Percentiles rank a stretch among this genome's conserved stretches.
Evolutionary conservation across 495 filamentous ascomycete genomes (phyloP).

Genomic region (Aspergillus ostianus): DNA sequence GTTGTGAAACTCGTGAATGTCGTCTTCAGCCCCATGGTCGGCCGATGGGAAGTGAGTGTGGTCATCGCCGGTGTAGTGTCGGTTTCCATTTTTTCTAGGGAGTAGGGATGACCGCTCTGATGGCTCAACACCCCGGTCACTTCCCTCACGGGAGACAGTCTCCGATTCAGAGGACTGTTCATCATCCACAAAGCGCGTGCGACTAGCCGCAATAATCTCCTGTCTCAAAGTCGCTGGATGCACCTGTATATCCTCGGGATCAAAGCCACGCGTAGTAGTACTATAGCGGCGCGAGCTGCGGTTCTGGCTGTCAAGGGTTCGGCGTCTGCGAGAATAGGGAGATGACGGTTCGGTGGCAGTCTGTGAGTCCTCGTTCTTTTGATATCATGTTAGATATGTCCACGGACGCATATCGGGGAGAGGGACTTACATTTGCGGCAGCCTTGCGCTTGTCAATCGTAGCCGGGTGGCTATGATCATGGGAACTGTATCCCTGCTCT

Average conservation of each 20-base stretch:
- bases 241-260: slow-evolving; percentile 72
- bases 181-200: slow-evolving; percentile 48
- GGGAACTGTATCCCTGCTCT: slow-evolving; percentile 47
- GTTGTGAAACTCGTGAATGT: slow-evolving; percentile 59
- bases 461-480: slow-evolving; percentile 31
- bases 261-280: slow-evolving; percentile 50
- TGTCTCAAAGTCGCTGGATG: slow-evolving; percentile 90
- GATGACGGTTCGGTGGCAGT: slow-evolving; percentile 28
- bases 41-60: slow-evolving; percentile 14
- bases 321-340: slow-evolving; percentile 30
- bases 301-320: slow-evolving; percentile 35
- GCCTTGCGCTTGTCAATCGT: slow-evolving; percentile 46
- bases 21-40: slow-evolving; percentile 23
- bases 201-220: slow-evolving; percentile 79
- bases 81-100: slow-evolving; percentile 30
- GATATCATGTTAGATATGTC: background rate
- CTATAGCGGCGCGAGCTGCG: slow-evolving; percentile 54
- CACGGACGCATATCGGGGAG: slow-evolving; percentile 16
- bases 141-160: slow-evolving; percentile 49
- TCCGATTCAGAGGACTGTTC: slow-evolving; percentile 53
- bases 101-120: slow-evolving; percentile 40
- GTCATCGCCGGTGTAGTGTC: slow-evolving; percentile 42
- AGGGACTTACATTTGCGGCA: slow-evolving; percentile 48
- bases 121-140: slow-evolving; percentile 41
- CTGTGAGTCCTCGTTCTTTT: slow-evolving; percentile 13